A percentile compares a stretch with the other conserved stretches of the same genome.
These are phyloP conservation scores for Boletus edulis DNA, from an alignment of 768 basidiomycete species.

Conservation along the genomic window DNA sequence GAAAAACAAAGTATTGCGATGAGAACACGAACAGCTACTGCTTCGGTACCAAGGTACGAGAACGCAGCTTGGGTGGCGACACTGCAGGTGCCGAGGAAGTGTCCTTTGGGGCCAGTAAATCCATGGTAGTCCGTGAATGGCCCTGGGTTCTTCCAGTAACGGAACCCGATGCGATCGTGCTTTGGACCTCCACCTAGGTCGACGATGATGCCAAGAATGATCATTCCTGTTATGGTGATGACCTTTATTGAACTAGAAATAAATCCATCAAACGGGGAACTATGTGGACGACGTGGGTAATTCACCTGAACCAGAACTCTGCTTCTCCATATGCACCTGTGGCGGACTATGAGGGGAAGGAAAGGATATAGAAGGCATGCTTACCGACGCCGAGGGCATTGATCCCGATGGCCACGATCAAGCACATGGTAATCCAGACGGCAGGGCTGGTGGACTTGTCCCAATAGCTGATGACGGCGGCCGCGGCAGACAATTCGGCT, in stretches of 20 bases:
- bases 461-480: slow-evolving; percentile 52
- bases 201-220: slow-evolving; percentile 45
- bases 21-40: slow-evolving; percentile 36
- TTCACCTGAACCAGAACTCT: slow-evolving; percentile 48
- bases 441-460: slow-evolving; percentile 39
- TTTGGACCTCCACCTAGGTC: slow-evolving; percentile 56
- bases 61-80: slow-evolving; percentile 60
- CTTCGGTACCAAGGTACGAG: slow-evolving; percentile 58
- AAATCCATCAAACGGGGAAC: neutral
- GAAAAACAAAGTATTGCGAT: neutral
- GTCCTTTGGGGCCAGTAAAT: slow-evolving; percentile 44
- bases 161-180: slow-evolving; percentile 49
- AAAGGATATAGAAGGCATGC: neutral
- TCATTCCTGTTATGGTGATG: slow-evolving; percentile 42
- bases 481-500: slow-evolving; percentile 50
- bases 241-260: slow-evolving; percentile 48
- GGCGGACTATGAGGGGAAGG: neutral
- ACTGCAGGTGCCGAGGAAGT: slow-evolving; percentile 50
- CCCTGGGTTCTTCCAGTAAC: slow-evolving; percentile 53
- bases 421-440: slow-evolving; percentile 51
- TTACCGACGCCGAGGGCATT: slow-evolving; percentile 42
- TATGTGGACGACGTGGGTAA: neutral
- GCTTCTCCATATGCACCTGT: slow-evolving; percentile 43
- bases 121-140: slow-evolving; percentile 47
- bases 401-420: slow-evolving; percentile 48